A percentile compares a stretch with the other conserved stretches of the same genome.
These are phyloP conservation scores for Brassica rapa DNA, from an alignment of 345 rosid species.

Conservation along the genomic window DNA sequence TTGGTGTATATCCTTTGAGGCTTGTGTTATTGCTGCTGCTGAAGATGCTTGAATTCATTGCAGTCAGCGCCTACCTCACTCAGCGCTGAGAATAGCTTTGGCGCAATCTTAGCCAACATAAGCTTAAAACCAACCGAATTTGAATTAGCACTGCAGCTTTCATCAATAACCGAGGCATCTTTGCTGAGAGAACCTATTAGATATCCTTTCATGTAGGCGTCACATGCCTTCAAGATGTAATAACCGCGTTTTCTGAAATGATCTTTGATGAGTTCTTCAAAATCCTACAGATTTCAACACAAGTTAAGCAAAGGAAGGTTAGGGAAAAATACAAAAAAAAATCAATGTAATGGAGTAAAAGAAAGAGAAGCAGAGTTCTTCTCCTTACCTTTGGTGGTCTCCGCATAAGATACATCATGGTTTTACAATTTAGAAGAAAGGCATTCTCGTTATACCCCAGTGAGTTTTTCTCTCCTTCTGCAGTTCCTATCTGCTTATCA, in stretches of 20 bases:
- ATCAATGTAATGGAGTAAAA: not conserved
- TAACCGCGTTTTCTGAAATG: conserved; percentile 85
- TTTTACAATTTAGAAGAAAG: conserved; percentile 90
- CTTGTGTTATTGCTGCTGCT: conserved; percentile 30
- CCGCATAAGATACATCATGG: conserved; percentile 90
- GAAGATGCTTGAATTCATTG: conserved; percentile 53
- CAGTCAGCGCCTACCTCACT: conserved; percentile 73
- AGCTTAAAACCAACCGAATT: conserved; percentile 92
- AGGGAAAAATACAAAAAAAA: not conserved
- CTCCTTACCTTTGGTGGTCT: conserved; percentile 79
- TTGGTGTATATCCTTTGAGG: conserved; percentile 2
- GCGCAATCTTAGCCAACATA: conserved; percentile 84
- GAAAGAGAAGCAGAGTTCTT: not conserved
- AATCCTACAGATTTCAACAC: conserved; percentile 56
- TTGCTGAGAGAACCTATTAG: conserved; percentile 82
- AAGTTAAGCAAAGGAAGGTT: not conserved
- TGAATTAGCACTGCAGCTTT: conserved; percentile 49
- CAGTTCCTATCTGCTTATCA: conserved; percentile 89
- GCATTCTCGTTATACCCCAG: conserved; percentile 89
- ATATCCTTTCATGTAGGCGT: conserved; percentile 88
- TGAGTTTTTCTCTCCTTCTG: conserved; percentile 97
- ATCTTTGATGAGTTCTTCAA: conserved; percentile 69
- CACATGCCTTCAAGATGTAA: conserved; percentile 89
- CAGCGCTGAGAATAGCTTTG: conserved; percentile 68
- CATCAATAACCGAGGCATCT: conserved; percentile 60